phyloP scores from a whole-genome alignment of 2,329 filamentous ascomycete genomes.

The Talaromyces amestolkiae region DNA sequence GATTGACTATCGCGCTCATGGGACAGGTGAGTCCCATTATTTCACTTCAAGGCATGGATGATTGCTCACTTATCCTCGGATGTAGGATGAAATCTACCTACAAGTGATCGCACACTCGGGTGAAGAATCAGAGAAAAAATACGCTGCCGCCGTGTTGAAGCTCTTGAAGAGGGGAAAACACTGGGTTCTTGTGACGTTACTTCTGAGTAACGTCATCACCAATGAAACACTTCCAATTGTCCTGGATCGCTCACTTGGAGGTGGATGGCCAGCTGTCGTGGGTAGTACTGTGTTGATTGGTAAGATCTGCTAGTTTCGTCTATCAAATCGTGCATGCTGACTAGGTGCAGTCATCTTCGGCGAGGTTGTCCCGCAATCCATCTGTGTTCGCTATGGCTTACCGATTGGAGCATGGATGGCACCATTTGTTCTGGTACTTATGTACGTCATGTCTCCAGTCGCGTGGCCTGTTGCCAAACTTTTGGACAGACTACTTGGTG shows the following conservation, averaged over 20 bases:
- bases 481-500: conserved; percentile 86
- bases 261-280: conserved; percentile 89
- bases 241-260: conserved; percentile 86
- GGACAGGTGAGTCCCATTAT: conserved; percentile 49
- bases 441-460: conserved; percentile 87
- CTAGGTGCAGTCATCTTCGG: conserved; percentile 85
- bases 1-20: conserved; percentile 70
- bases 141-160: conserved; percentile 76
- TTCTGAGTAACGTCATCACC: conserved; percentile 95
- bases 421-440: conserved; percentile 78
- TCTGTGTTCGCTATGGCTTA: conserved; percentile 93
- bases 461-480: conserved; percentile 96
- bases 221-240: conserved; percentile 97
- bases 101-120: conserved; percentile 88
- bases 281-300: conserved; percentile 90
- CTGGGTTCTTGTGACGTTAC: conserved; percentile 92
- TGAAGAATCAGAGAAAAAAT: conserved; percentile 78
- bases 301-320: not conserved
- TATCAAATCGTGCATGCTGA: not conserved
- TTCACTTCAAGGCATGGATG: too few species aligned
- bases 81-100: conserved; percentile 89
- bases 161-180: conserved; percentile 88
- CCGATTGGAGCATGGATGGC: conserved; percentile 94
- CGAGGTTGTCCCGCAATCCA: conserved; percentile 90
- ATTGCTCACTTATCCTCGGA: not conserved